These are phyloP conservation scores for Orbilia quercus DNA, from an alignment of 2,329 filamentous ascomycete genomes.

Conservation along the genomic window DNA sequence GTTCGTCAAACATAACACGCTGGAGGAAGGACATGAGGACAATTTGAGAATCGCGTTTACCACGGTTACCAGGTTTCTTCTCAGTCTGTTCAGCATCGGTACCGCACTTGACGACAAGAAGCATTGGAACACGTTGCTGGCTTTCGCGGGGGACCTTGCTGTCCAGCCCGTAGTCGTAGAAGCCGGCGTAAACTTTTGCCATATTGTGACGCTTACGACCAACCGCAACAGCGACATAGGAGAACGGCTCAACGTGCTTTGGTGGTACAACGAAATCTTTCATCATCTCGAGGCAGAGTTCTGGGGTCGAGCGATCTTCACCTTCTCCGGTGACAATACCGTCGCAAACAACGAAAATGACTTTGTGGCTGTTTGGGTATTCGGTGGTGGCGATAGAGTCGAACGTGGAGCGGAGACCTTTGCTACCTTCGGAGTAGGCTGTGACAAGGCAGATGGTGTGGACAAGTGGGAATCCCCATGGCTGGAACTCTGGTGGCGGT, in stretches of 20 bases:
- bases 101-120: slow-evolving; percentile 93
- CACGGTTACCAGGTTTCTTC: slow-evolving; percentile 93
- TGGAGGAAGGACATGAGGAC: slow-evolving; percentile 99
- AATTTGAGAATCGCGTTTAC: slow-evolving; percentile 98
- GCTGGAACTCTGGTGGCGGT: slow-evolving; percentile 95
- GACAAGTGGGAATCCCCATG: slow-evolving; percentile 92
- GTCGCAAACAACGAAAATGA: slow-evolving; percentile 95
- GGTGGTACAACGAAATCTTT: slow-evolving; percentile 83
- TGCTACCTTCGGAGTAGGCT: slow-evolving; percentile 93
- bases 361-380: slow-evolving; percentile 98
- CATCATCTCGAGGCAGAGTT: slow-evolving; percentile 92
- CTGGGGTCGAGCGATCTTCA: slow-evolving; percentile 83
- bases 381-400: slow-evolving; percentile 98
- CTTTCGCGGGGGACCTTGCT: slow-evolving; percentile 83
- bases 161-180: slow-evolving; percentile 92
- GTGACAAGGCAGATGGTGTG: slow-evolving; percentile 95
- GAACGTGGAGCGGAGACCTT: slow-evolving; percentile 90
- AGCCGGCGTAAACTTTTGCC: slow-evolving; percentile 97
- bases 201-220: slow-evolving; percentile 99
- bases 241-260: slow-evolving; percentile 87
- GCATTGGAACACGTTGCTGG: slow-evolving; percentile 97
- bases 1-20: slow-evolving; percentile 99
- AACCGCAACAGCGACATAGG: slow-evolving; percentile 94
- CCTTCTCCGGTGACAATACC: slow-evolving; percentile 97
- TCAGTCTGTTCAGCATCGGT: slow-evolving; percentile 84